A percentile compares a stretch with the other conserved stretches of the same genome.
These are phyloP conservation scores for Boletales sp. DNA, from an alignment of 768 basidiomycete species.

Conservation along the genomic window DNA sequence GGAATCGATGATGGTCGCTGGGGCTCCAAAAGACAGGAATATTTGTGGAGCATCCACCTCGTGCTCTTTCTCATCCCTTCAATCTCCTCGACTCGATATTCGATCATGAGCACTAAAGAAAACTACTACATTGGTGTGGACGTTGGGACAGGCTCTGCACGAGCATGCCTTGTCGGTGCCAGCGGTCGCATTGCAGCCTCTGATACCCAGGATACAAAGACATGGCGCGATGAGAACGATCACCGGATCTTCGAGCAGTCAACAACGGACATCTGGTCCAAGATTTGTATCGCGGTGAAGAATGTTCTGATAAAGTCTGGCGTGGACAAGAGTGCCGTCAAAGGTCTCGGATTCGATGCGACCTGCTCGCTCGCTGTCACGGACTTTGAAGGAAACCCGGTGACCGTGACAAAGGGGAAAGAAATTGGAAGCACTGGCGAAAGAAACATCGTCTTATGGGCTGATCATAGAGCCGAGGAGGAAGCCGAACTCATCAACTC, in stretches of 20 bases:
- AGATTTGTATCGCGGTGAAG: slow-evolving; percentile 58
- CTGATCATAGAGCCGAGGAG: slow-evolving; percentile 90
- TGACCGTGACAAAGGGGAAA: slow-evolving; percentile 69
- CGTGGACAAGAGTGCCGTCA: slow-evolving; percentile 58
- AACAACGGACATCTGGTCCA: slow-evolving; percentile 80
- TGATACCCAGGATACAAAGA: slow-evolving; percentile 75
- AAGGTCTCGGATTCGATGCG: slow-evolving; percentile 92
- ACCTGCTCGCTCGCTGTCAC: slow-evolving; percentile 94
- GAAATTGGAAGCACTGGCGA: slow-evolving; percentile 58
- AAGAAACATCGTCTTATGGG: slow-evolving; percentile 92
- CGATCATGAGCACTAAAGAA: slow-evolving; percentile 33
- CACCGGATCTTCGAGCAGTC: slow-evolving; percentile 97
- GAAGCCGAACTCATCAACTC: slow-evolving; percentile 90
- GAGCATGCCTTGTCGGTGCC: slow-evolving; percentile 73
- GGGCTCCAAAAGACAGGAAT: neutral
- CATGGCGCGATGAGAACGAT: slow-evolving; percentile 81
- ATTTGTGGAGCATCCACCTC: slow-evolving; percentile 11
- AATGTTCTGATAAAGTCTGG: slow-evolving; percentile 58
- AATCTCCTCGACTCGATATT: neutral
- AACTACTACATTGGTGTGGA: slow-evolving; percentile 70
- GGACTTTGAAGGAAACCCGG: slow-evolving; percentile 66
- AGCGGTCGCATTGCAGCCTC: slow-evolving; percentile 75
- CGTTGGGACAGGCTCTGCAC: slow-evolving; percentile 92
- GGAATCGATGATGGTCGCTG: neutral
- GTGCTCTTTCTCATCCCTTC: slow-evolving; percentile 3